Percentiles rank a stretch among this genome's conserved stretches.
Evolutionary conservation across 2,329 filamentous ascomycete genomes (phyloP).

Genomic region (Beauveria sp.): DNA sequence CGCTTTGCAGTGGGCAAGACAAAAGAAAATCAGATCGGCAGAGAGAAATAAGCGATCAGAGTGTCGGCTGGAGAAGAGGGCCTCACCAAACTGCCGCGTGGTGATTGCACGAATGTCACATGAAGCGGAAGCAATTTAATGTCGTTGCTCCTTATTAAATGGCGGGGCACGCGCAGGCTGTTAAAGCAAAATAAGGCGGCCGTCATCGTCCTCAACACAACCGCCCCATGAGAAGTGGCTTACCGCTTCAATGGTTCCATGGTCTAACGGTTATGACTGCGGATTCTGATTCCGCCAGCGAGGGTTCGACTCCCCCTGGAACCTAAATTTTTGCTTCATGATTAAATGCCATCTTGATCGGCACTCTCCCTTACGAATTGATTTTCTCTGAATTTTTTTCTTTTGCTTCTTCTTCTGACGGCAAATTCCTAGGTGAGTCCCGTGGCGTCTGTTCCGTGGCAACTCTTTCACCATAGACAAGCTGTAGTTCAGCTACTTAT

Average conservation of each 20-base stretch:
- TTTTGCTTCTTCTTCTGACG: no score
- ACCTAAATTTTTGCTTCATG: slow-evolving; percentile 3
- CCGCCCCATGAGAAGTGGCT: slow-evolving; percentile 20
- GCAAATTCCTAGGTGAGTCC: no score
- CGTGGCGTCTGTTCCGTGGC: no score
- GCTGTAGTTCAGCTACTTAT: no score
- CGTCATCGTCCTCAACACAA: background rate
- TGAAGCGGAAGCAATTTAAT: background rate
- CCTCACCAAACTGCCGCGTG: background rate
- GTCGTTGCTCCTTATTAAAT: no score
- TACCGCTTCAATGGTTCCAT: slow-evolving; percentile 18
- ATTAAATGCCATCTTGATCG: no score
- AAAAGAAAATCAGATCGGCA: background rate
- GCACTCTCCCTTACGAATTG: background rate
- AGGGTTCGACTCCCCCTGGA: slow-evolving; percentile 13
- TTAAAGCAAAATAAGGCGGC: background rate
- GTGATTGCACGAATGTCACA: background rate
- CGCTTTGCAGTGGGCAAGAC: background rate
- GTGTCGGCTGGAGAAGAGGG: background rate
- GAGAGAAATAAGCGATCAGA: no score
- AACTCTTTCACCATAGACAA: no score
- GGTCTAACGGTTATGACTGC: slow-evolving; percentile 14
- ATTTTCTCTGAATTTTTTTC: no score
- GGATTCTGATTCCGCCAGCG: slow-evolving; percentile 13
- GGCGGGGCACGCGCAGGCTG: background rate